Conservation (phyloP, 2,329 filamentous ascomycete species). For the Drechslera avenae region DNA sequence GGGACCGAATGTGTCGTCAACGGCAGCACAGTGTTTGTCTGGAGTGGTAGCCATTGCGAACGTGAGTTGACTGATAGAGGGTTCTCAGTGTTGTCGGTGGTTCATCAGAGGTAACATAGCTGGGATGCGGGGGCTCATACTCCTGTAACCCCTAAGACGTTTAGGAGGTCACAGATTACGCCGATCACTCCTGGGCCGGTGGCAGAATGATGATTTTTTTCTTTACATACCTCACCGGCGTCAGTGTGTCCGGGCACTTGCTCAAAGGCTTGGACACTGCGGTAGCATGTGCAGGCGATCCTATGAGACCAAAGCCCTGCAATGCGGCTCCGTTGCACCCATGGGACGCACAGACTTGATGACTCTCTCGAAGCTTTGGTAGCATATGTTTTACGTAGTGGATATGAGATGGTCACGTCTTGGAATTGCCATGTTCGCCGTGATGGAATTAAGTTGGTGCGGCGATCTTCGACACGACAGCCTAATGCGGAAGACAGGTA, state of each 20-base stretch:
- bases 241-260: conserved; percentile 15
- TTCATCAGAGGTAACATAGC: conserved; percentile 27
- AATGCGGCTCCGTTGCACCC: conserved; percentile 11
- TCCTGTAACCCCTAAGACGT: conserved; percentile 17
- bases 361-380: background rate
- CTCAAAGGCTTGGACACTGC: conserved; percentile 18
- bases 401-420: background rate
- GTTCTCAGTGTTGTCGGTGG: conserved; percentile 21
- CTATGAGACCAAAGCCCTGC: conserved; percentile 11
- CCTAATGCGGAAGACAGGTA: conserved; percentile 14
- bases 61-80: conserved; percentile 22
- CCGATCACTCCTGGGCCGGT: conserved; percentile 27
- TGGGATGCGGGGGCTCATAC: conserved; percentile 22
- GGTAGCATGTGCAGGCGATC: conserved; percentile 13
- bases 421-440: conserved; percentile 16
- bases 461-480: conserved; percentile 15
- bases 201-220: conserved; percentile 22
- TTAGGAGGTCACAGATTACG: conserved; percentile 15
- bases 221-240: conserved; percentile 28
- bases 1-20: conserved; percentile 43
- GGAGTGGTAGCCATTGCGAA: conserved; percentile 30
- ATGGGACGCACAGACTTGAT: conserved; percentile 4
- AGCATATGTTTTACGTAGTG: conserved; percentile 6
- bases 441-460: conserved; percentile 8
- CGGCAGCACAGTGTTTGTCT: conserved; percentile 22